Percentiles rank a stretch among this genome's conserved stretches.
Evolutionary conservation across 495 filamentous ascomycete genomes (phyloP).

Genomic region (Clavariopsis aquatica): DNA sequence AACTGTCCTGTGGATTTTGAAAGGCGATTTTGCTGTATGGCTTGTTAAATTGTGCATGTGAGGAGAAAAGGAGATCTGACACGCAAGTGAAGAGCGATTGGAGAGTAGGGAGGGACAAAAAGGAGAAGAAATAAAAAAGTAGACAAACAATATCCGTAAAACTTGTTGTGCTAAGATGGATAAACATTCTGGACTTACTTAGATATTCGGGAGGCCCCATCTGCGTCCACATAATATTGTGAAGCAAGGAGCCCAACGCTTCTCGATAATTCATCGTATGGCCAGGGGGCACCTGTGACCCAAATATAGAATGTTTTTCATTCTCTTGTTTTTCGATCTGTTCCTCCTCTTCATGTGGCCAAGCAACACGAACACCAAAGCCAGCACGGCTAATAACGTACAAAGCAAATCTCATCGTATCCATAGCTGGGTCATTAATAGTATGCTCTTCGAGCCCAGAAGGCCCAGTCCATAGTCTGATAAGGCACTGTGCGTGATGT

Average conservation of each 20-base stretch:
- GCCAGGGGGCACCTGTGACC: slow-evolving; percentile 51
- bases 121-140: neutral
- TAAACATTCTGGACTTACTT: slow-evolving; percentile 13
- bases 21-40: slow-evolving; percentile 51
- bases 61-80: neutral
- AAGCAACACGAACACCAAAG: slow-evolving; percentile 61
- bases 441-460: slow-evolving; percentile 47
- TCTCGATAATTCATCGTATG: slow-evolving; percentile 63
- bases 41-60: neutral
- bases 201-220: slow-evolving; percentile 26
- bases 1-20: slow-evolving; percentile 51
- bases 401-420: slow-evolving; percentile 64
- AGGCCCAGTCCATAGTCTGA: slow-evolving; percentile 52
- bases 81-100: neutral
- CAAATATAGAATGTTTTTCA: slow-evolving; percentile 31
- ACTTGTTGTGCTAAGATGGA: too few species aligned
- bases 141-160: neutral
- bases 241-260: slow-evolving; percentile 54
- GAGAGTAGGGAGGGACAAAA: too few species aligned
- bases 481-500: slow-evolving; percentile 58
- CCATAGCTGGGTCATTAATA: slow-evolving; percentile 54
- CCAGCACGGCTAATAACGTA: slow-evolving; percentile 70
- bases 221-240: slow-evolving; percentile 58
- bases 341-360: slow-evolving; percentile 52
- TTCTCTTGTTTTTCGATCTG: slow-evolving; percentile 39